Conservation (phyloP, 345 rosid species). For the Brassica carinata region DNA sequence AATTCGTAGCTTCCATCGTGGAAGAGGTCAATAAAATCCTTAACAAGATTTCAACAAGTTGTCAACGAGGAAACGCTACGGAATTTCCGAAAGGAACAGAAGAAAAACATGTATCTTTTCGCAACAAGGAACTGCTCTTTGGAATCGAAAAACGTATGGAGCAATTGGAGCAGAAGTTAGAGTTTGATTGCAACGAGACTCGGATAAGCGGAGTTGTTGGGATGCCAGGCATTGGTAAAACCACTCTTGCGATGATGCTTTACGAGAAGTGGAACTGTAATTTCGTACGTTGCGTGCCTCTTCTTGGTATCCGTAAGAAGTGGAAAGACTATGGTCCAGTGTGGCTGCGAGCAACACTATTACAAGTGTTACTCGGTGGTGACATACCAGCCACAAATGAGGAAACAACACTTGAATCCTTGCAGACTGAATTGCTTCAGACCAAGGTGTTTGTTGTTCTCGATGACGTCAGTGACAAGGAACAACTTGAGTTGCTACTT, state of each 20-base stretch:
- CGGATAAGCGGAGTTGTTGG: slow-evolving; percentile 28
- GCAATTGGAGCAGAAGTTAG: neutral
- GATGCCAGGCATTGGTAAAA: slow-evolving; percentile 28
- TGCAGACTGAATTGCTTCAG: too few species aligned
- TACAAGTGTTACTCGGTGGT: slow-evolving; percentile 8
- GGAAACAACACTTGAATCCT: too few species aligned
- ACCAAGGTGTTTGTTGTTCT: too few species aligned
- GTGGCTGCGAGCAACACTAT: slow-evolving; percentile 1
- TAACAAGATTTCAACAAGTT: neutral
- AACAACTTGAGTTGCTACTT: too few species aligned
- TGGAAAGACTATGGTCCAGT: neutral
- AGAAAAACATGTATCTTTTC: neutral
- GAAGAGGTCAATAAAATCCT: neutral
- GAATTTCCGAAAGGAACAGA: neutral
- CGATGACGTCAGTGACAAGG: too few species aligned
- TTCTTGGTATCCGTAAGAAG: slow-evolving; percentile 15
- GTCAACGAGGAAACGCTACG: neutral
- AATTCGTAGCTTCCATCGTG: neutral
- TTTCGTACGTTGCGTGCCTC: neutral
- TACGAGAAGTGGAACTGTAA: slow-evolving; percentile 3
- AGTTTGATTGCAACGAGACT: neutral
- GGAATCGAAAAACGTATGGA: neutral
- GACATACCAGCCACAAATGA: neutral
- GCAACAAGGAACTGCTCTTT: neutral
- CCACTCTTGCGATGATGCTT: neutral